Base-by-base conservation (phyloP, 441 rosid genomes). In the Theobroma grandiflorum region DNA sequence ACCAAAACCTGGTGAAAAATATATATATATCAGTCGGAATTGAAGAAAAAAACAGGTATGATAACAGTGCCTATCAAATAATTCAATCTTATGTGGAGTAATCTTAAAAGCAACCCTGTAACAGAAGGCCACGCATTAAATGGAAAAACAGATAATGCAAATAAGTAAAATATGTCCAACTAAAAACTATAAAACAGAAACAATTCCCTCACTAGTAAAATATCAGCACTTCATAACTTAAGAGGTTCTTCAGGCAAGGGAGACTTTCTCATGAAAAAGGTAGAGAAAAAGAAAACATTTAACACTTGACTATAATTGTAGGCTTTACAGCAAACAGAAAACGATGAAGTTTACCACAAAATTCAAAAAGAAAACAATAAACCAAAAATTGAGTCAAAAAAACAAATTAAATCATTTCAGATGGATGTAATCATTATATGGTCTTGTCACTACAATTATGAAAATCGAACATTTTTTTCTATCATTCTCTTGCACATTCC, bases 1-100 rank as follows among this genome's bases (percentile, higher is more conserved):
- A 95, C 99, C 86, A 95, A 77, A 63, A 94, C 99, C 99, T 94
- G 85, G 65, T 81, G 40, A 65, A 76, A 58, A 63, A 77, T 57
- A 45, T 76, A 69, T 63, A 83, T 55, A 20, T 55, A 31, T 26
- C 45, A 59, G 72, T 59, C 31, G 58, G 37, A 67, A 26, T 14
- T 15, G 31, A 42, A 20, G 31, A 6, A 26, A 11, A 52, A 3
- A 69, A 37, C 35, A 57, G 66, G 57, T 15, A 22, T 37, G 20
- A 45, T 16, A 74, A 55, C 15, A 50, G 53, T n/a, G 42, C 40
- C 33, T 33, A 61, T 37, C 35, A 72, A 72, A 12, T 53, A 20
- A 53, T 10, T 38, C n/a, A 35, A 37, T 53, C n/a, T 9, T 38
- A n/a, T 49, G 33, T 55, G 37, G 7, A 52, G n/a, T 40, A 53